Conservation (phyloP, 2,329 filamentous ascomycete genomes). For the Curvularia sp. region DNA sequence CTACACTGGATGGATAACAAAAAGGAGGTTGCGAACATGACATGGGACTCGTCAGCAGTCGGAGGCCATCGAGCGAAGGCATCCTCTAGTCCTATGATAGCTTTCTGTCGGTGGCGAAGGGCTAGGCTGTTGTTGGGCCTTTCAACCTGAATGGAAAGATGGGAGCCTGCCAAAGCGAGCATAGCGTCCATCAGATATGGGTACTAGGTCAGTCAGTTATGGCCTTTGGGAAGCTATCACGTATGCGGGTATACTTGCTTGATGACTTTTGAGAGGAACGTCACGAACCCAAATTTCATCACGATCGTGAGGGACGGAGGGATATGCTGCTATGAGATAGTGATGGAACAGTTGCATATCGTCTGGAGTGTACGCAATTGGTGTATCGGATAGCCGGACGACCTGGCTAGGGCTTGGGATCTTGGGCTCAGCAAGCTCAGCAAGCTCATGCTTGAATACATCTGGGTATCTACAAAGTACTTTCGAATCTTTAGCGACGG, state of each 20-base stretch:
- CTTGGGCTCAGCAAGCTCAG: slow-evolving; percentile 22
- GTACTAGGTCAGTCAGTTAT: slow-evolving; percentile 23
- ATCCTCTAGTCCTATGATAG: slow-evolving; percentile 30
- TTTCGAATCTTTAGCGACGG: neutral
- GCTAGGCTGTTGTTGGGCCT: slow-evolving; percentile 14
- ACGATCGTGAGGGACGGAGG: slow-evolving; percentile 25
- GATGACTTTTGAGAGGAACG: slow-evolving; percentile 23
- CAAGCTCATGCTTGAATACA: slow-evolving; percentile 23
- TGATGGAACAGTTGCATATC: slow-evolving; percentile 63
- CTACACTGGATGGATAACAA: slow-evolving; percentile 29
- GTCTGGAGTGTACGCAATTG: slow-evolving; percentile 48
- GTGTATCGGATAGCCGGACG: slow-evolving; percentile 27
- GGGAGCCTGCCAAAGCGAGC: slow-evolving; percentile 35
- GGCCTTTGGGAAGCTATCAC: neutral
- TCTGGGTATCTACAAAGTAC: slow-evolving; percentile 44
- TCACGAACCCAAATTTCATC: slow-evolving; percentile 27
- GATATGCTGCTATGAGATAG: slow-evolving; percentile 56
- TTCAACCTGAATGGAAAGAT: slow-evolving; percentile 26
- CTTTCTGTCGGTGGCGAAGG: slow-evolving; percentile 31
- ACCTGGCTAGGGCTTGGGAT: slow-evolving; percentile 19
- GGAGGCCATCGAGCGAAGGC: slow-evolving; percentile 33
- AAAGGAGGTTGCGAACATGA: slow-evolving; percentile 36
- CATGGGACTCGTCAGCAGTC: slow-evolving; percentile 30
- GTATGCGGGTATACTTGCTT: slow-evolving; percentile 18
- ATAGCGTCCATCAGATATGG: slow-evolving; percentile 36